phyloP scores from a whole-genome alignment of 106 monocot genomes.

The Cymbidium sinense region DNA sequence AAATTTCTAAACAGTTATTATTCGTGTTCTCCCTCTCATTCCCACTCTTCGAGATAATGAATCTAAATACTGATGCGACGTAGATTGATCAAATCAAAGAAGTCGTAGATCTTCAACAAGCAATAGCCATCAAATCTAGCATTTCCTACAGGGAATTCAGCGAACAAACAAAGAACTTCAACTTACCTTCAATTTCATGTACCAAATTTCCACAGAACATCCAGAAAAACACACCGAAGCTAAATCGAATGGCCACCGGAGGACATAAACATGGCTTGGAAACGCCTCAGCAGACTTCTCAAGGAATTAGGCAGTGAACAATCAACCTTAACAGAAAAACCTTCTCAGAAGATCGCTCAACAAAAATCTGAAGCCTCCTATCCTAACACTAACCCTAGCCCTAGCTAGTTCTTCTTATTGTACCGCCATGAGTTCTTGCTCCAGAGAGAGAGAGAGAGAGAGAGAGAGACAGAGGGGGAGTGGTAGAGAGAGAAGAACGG shows the following conservation, averaged over 20 bases:
- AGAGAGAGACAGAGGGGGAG: not conserved
- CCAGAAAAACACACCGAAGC: not conserved
- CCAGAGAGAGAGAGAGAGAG: not conserved
- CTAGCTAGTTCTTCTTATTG: not conserved
- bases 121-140: not conserved
- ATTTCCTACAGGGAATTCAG: not conserved
- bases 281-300: not conserved
- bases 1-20: not conserved
- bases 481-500: not conserved
- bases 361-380: not conserved
- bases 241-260: not conserved
- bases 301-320: not conserved
- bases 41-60: not conserved
- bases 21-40: not conserved
- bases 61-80: no score
- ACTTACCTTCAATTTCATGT: not conserved
- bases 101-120: not conserved
- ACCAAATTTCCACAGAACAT: not conserved
- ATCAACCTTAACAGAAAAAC: not conserved
- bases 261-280: not conserved
- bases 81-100: not conserved
- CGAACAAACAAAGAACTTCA: not conserved
- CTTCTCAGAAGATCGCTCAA: not conserved
- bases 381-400: not conserved
- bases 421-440: not conserved